Base-by-base conservation (phyloP, 176 grass and related monocot species). In the Paspalum vaginatum region DNA sequence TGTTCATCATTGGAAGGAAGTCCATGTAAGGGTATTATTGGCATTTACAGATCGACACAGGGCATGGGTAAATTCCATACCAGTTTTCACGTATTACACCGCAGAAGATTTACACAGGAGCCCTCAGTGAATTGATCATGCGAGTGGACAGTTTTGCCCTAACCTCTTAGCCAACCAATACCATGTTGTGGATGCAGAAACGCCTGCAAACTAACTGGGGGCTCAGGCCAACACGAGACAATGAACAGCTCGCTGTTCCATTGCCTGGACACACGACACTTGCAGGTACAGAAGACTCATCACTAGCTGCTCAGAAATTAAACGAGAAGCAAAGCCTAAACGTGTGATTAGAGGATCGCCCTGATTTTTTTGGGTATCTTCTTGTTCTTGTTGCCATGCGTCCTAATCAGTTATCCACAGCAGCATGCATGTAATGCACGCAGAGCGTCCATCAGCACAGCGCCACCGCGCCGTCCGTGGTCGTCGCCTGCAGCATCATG, bases 401-500 rank as follows among this genome's bases (percentile, higher is more conserved):
- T 61, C 37, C 60, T 47, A 63, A 64, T 54, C 77, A 81, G 71
- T 81, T 81, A 70, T 52, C 53, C 62, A 69, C 62, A 75, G 49
- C 42, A 75, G 62, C 85, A 68, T 0, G 69, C 51, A 65, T 49
- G 77, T n/a, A n/a, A n/a, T n/a, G n/a, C n/a, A n/a, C 60, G 6
- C 17, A 69, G 20, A 47, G 5, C 17, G 17, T 40, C 26, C 63
- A 69, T 85, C 74, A 93, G 74, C 88, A 93, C 72, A 93, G 71
- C 65, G 91, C 88, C 16, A 93, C 88, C 4, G 88, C 85, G 49
- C 85, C 62, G 20, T 93, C 88, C 25, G 85, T 76, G 41, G 72
- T 70, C 18, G 72, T 70, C 18, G 88, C 45, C 74, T 87, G 74
- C 60, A 90, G 81, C 85, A 93, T 90, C 82, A 90, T 90, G 85